Evolutionary conservation across 805 yeast species (phyloP).

Genomic region (Candida maesae): DNA sequence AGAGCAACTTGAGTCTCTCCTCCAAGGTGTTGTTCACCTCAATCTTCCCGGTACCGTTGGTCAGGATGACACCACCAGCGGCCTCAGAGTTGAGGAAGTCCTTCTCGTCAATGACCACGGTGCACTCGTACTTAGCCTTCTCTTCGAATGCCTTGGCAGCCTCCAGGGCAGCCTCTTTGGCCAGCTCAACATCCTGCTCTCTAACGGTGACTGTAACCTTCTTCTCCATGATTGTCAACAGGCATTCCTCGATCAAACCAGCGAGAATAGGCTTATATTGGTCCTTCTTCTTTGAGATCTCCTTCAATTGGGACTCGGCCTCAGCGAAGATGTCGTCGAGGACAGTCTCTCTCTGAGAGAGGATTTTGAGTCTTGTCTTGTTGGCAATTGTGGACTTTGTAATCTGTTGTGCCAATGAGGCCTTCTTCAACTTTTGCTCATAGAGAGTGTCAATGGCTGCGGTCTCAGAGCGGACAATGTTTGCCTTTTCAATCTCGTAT

Average conservation of each 20-base stretch:
- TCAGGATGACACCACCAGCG: slow-evolving; percentile 83
- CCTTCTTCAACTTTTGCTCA: slow-evolving; percentile 84
- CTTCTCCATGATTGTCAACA: slow-evolving; percentile 70
- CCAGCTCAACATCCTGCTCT: slow-evolving; percentile 57
- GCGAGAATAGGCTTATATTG: slow-evolving; percentile 67
- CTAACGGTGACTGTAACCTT: slow-evolving; percentile 62
- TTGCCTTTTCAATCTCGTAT: slow-evolving; percentile 95
- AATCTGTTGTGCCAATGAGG: slow-evolving; percentile 90
- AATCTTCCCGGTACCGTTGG: slow-evolving; percentile 73
- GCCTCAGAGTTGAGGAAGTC: slow-evolving; percentile 55
- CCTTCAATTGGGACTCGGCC: slow-evolving; percentile 60
- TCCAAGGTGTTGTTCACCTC: slow-evolving; percentile 91
- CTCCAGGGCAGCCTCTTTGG: slow-evolving; percentile 52
- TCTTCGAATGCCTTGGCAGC: slow-evolving; percentile 64
- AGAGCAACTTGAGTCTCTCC: slow-evolving; percentile 82
- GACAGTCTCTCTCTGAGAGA: slow-evolving; percentile 80
- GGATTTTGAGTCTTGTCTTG: slow-evolving; percentile 88
- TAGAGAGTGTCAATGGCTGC: slow-evolving; percentile 79
- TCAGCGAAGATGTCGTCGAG: slow-evolving; percentile 69
- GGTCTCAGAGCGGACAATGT: slow-evolving; percentile 88
- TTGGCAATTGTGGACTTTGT: slow-evolving; percentile 93
- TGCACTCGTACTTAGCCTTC: slow-evolving; percentile 54
- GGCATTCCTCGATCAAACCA: slow-evolving; percentile 76
- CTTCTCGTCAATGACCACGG: slow-evolving; percentile 52
- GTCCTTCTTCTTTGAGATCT: slow-evolving; percentile 48